These are phyloP conservation scores for Fusarium succisae DNA, from an alignment of 2,329 filamentous ascomycete genomes.

Conservation along the genomic window DNA sequence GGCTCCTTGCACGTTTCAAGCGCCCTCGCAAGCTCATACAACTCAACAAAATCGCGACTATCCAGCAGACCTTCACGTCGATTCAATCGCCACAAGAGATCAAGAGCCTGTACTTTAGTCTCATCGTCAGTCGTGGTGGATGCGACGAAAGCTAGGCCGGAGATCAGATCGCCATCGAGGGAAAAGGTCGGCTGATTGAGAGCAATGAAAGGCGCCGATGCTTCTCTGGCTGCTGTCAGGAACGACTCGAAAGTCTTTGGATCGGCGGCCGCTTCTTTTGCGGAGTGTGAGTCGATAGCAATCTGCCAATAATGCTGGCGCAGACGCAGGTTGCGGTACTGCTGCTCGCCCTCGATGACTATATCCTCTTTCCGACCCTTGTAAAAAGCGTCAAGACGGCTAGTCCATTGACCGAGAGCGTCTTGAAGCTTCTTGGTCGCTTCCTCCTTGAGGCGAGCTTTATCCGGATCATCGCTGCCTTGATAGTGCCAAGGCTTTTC, in stretches of 20 bases:
- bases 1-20: not conserved
- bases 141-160: not conserved
- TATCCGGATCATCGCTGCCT: not conserved
- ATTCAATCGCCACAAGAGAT: not conserved
- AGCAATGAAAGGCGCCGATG: not conserved
- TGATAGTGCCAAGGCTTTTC: not conserved
- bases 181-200: not conserved
- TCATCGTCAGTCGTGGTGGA: not conserved
- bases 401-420: not conserved
- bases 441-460: accelerated
- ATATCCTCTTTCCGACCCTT: not conserved
- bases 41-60: not conserved
- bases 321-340: not conserved
- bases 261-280: not conserved
- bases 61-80: not conserved
- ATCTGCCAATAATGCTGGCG: not conserved
- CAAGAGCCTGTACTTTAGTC: not conserved
- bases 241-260: not conserved
- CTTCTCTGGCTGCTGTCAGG: not conserved
- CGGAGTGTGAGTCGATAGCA: not conserved
- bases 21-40: not conserved
- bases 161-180: not conserved
- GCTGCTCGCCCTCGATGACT: not conserved
- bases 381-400: not conserved
- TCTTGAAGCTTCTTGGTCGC: not conserved